Percentiles rank a stretch among this genome's conserved stretches.
phyloP scores from a whole-genome alignment of 2,329 filamentous ascomycete species.

The Claviceps digitariae region DNA sequence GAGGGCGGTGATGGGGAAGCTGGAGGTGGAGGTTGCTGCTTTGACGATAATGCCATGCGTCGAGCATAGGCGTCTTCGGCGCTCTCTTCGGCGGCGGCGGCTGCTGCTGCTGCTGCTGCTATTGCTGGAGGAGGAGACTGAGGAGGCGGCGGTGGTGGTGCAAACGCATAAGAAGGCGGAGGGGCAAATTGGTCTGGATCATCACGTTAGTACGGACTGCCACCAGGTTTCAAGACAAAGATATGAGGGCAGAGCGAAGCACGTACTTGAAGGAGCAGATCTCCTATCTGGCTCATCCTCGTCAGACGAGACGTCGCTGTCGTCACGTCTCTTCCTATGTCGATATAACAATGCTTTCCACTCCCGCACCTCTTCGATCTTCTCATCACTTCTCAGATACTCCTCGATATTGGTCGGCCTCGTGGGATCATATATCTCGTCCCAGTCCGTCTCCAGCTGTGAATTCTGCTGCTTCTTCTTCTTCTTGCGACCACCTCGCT shows the following conservation, averaged over 20 bases:
- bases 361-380: slow-evolving; percentile 63
- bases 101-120: slow-evolving; percentile 20
- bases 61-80: slow-evolving; percentile 58
- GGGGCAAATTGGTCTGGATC: slow-evolving; percentile 45
- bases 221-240: not conserved
- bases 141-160: slow-evolving; percentile 35
- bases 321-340: slow-evolving; percentile 39
- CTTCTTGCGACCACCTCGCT: slow-evolving; percentile 66
- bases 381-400: slow-evolving; percentile 74
- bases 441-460: slow-evolving; percentile 61
- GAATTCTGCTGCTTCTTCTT: slow-evolving; percentile 52
- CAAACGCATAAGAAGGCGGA: slow-evolving; percentile 41
- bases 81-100: slow-evolving; percentile 44
- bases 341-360: slow-evolving; percentile 76
- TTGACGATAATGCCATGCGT: slow-evolving; percentile 43
- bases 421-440: slow-evolving; percentile 78
- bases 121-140: slow-evolving; percentile 20
- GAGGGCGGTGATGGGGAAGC: slow-evolving; percentile 14
- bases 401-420: slow-evolving; percentile 74
- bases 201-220: not conserved
- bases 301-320: slow-evolving; percentile 26
- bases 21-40: slow-evolving; percentile 20
- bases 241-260: not conserved
- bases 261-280: slow-evolving; percentile 20
- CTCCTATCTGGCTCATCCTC: slow-evolving; percentile 23